These are phyloP conservation scores for Apiospora malaysiana DNA, from an alignment of 2,329 filamentous ascomycete genomes.

Conservation along the genomic window DNA sequence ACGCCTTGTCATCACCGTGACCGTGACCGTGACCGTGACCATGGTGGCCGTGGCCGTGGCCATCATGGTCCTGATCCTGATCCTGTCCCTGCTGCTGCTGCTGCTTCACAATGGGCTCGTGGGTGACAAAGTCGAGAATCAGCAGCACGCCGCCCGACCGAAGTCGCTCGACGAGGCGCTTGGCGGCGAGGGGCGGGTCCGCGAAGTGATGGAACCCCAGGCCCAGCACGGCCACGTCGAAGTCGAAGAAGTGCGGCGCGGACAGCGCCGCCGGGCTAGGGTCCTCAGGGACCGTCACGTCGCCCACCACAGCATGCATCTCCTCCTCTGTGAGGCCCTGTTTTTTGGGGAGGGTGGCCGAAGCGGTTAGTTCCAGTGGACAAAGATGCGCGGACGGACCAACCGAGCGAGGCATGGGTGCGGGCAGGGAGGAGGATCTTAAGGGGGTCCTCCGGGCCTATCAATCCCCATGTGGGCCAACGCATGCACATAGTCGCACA, in stretches of 20 bases:
- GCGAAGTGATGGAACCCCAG: constrained; percentile 72
- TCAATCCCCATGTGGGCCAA: background rate
- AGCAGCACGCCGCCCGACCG: constrained; percentile 70
- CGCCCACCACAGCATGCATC: constrained; percentile 62
- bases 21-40: constrained; percentile 28
- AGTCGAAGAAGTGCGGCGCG: constrained; percentile 67
- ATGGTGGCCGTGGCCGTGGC: constrained; percentile 33
- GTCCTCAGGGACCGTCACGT: constrained; percentile 57
- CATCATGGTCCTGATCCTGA: background rate
- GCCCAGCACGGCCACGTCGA: constrained; percentile 71
- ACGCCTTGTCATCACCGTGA: constrained; percentile 25
- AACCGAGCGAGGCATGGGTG: background rate
- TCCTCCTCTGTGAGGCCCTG: constrained; percentile 57
- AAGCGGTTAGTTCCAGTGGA: background rate
- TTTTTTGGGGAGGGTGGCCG: background rate
- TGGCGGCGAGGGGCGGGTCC: constrained; percentile 64
- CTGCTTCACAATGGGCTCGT: constrained; percentile 38
- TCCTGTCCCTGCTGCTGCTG: background rate
- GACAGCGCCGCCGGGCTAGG: constrained; percentile 61
- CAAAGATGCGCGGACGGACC: background rate
- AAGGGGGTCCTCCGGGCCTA: background rate
- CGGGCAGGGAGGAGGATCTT: background rate
- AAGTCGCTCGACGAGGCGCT: constrained; percentile 65
- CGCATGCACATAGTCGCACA: constrained; percentile 5
- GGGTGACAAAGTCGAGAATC: constrained; percentile 71